Base-by-base conservation (phyloP, 1,284 basidiomycete genomes). In the Schizopora paradoxa region DNA sequence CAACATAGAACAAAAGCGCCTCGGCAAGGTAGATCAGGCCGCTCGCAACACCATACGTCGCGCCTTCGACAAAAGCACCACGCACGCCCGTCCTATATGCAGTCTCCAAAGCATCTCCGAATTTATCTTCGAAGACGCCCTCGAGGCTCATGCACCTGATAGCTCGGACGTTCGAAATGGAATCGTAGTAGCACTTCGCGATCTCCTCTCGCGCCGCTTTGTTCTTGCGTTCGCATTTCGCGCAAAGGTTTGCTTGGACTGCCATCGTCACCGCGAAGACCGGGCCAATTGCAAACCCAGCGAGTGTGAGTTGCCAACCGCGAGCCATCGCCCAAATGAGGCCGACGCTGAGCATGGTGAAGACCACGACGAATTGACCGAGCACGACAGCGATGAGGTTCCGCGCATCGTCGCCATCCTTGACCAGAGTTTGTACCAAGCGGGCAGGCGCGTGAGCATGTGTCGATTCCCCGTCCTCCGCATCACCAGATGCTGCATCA, bases 291-390 rank as follows among this genome's bases (percentile, higher is more conserved):
- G 85, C 91, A 26, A 97, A 64, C 0, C 92, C 95, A 1, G 91
- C 89, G 14, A 99, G 76, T 0, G 94, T 96, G 49, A 99, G 72
- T 66, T 96, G 83, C 95, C 95, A 99, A 0, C 91, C 92, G 22
- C 77, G 69, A 0, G 77, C 77, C 59, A 97, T 70, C 0, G 95
- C 91, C 94, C 94, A 98, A 7, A 87, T 62, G 13, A 97, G 66
- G 2, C 91, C 92, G 8, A 94, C 69, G 1, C 71, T 61, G 38
- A 97, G 73, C 91, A 99, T 96, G 5, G 86, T 70, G 1, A 69
- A 47, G 8, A 95, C 86, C 6, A 92, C 86, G 23, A 83, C 58
- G 7, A 71, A 68, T 60, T 94, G 87, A 0, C 80, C 79, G 40
- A 90, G 64, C 29, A 95, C 81, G 4, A 82, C 74, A 2, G 86